Evolutionary conservation across 1,284 basidiomycete species (phyloP).

Genomic region (Rhizoctonia solani): DNA sequence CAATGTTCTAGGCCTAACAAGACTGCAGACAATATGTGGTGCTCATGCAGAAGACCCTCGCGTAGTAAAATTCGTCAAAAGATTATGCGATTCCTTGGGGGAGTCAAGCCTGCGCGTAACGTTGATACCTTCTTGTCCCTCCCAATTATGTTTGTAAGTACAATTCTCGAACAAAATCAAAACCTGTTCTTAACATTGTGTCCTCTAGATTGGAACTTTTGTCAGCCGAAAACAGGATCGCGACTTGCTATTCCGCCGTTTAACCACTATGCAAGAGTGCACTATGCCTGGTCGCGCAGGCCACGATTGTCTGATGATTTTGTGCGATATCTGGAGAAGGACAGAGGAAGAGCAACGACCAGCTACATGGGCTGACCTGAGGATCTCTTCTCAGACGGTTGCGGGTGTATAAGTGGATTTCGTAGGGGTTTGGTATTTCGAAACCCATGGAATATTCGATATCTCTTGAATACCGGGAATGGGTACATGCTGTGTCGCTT

Average conservation of each 20-base stretch:
- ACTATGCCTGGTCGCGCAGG: not conserved
- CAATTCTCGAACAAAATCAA: not conserved
- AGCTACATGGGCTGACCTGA: constrained; percentile 9
- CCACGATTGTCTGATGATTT: not conserved
- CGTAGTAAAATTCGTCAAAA: constrained; percentile 6
- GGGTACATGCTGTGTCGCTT: no score
- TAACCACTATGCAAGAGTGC: constrained; percentile 1
- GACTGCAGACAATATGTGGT: constrained; percentile 7
- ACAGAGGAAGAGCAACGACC: constrained; percentile 5
- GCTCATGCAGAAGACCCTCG: not conserved
- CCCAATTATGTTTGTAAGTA: constrained; percentile 24
- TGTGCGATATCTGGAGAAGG: not conserved
- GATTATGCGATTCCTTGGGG: constrained; percentile 1
- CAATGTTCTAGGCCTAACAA: not conserved
- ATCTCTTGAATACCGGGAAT: no score
- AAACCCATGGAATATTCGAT: no score
- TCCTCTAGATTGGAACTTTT: not conserved
- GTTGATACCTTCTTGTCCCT: constrained; percentile 4
- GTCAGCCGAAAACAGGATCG: constrained; percentile 6
- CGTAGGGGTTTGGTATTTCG: no score
- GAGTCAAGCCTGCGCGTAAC: constrained; percentile 12
- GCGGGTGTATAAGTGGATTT: not conserved
- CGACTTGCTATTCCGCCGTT: not conserved
- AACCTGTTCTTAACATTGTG: not conserved
- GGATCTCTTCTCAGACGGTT: not conserved